Percentiles rank a stretch among this genome's conserved stretches.
Evolutionary conservation across 768 basidiomycete species (phyloP).

Genomic region (Rhodotorula taiwanensis): DNA sequence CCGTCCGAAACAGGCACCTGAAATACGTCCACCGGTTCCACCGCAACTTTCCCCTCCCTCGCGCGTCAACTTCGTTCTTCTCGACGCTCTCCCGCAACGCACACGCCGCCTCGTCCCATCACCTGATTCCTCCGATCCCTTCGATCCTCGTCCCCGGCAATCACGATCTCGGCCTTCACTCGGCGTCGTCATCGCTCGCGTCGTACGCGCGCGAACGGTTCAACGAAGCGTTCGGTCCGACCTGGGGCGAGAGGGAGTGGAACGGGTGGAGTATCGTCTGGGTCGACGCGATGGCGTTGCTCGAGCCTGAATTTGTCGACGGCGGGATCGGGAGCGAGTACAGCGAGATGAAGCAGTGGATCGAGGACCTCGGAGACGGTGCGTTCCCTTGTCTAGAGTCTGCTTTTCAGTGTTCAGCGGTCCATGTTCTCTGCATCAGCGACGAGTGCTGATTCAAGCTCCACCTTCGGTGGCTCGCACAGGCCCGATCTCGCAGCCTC

Average conservation of each 20-base stretch:
- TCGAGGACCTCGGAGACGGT: slow-evolving; percentile 50
- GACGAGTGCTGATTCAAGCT: no score
- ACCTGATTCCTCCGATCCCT: slow-evolving; percentile 21
- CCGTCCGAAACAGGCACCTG: slow-evolving; percentile 57
- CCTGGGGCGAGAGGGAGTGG: slow-evolving; percentile 55
- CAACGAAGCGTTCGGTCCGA: slow-evolving; percentile 64
- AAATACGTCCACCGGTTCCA: slow-evolving; percentile 62
- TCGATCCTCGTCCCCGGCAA: slow-evolving; percentile 75
- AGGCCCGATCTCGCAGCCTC: slow-evolving; percentile 47
- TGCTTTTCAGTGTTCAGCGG: no score
- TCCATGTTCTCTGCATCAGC: no score
- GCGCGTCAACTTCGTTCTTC: slow-evolving; percentile 1
- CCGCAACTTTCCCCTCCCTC: slow-evolving; percentile 49
- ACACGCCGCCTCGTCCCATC: background rate
- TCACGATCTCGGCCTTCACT: slow-evolving; percentile 68
- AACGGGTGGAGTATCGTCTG: slow-evolving; percentile 68
- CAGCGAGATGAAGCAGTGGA: slow-evolving; percentile 48
- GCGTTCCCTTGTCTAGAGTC: no score
- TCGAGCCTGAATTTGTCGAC: slow-evolving; percentile 58
- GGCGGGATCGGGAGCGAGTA: slow-evolving; percentile 48
- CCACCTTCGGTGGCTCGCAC: no score
- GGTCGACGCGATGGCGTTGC: slow-evolving; percentile 64
- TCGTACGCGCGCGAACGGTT: slow-evolving; percentile 55
- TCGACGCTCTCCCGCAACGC: slow-evolving; percentile 8
- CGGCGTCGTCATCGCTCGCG: slow-evolving; percentile 23